Percentiles rank a stretch among this genome's conserved stretches.
These are phyloP conservation scores for Eremothecium gossypii DNA, from an alignment of 1,139 yeast genomes.

Conservation along the genomic window DNA sequence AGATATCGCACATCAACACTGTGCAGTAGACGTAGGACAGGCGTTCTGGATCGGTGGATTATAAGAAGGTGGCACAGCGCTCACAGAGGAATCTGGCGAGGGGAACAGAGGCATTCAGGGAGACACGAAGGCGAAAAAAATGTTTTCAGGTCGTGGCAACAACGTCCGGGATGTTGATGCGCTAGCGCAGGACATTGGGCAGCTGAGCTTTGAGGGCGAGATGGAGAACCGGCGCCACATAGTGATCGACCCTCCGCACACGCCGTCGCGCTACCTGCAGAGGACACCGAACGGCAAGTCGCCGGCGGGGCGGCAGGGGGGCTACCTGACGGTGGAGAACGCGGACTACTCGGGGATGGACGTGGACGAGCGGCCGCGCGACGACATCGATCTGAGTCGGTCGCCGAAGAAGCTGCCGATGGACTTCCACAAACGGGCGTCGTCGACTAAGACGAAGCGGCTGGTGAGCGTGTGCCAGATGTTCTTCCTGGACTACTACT, in stretches of 20 bases:
- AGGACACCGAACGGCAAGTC: neutral
- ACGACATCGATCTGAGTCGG: constrained; percentile 20
- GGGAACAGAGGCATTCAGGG: too few relatives aligned
- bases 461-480: constrained; percentile 71
- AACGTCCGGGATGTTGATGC: constrained; percentile 24
- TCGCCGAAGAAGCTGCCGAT: constrained; percentile 37
- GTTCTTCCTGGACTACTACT: constrained; percentile 88
- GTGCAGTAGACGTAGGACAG: too few relatives aligned
- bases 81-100: too few relatives aligned
- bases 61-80: too few relatives aligned
- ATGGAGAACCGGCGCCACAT: constrained; percentile 6
- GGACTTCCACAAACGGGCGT: constrained; percentile 52
- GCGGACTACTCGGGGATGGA: constrained; percentile 24
- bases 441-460: constrained; percentile 71
- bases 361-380: constrained; percentile 22
- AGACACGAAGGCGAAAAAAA: constrained; percentile 2
- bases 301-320: neutral
- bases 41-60: too few relatives aligned
- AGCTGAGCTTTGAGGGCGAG: constrained; percentile 23
- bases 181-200: constrained; percentile 29
- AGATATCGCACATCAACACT: too few relatives aligned
- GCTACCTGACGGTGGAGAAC: constrained; percentile 9
- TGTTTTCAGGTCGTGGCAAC: constrained; percentile 19
- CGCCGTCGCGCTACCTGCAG: constrained; percentile 12
- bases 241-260: constrained; percentile 6